Conservation (phyloP, 768 basidiomycete species). For the Mycena albidolilacea region DNA sequence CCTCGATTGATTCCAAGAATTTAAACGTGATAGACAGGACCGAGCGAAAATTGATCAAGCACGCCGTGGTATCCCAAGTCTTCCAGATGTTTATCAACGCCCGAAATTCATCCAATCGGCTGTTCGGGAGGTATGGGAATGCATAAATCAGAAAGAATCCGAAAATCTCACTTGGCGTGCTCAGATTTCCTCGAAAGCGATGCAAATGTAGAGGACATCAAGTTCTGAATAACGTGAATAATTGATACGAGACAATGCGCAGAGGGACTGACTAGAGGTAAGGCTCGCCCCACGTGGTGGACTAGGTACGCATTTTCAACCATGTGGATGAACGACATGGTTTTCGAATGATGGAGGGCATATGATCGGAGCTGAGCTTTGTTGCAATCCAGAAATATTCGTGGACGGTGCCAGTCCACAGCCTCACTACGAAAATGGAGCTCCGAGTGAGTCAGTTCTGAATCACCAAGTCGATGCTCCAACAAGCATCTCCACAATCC, state of each 20-base stretch:
- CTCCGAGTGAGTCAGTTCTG: slow-evolving; percentile 16
- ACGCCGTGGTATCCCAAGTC: slow-evolving; percentile 24
- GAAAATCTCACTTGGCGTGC: background rate
- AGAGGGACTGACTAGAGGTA: slow-evolving; percentile 24
- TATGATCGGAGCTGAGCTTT: slow-evolving; percentile 14
- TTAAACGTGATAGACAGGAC: slow-evolving; percentile 12
- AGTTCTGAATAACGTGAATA: slow-evolving; percentile 7
- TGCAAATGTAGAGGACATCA: slow-evolving; percentile 20
- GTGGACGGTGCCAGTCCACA: slow-evolving; percentile 27
- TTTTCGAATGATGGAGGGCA: slow-evolving; percentile 3
- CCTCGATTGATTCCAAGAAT: slow-evolving; percentile 23
- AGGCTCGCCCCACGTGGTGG: slow-evolving; percentile 4
- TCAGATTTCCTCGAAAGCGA: slow-evolving; percentile 5
- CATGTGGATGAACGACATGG: slow-evolving; percentile 7
- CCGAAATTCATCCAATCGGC: slow-evolving; percentile 18
- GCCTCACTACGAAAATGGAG: slow-evolving; percentile 21
- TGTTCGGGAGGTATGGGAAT: slow-evolving; percentile 1
- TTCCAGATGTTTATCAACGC: slow-evolving; percentile 15
- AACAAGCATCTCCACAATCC: slow-evolving; percentile 18
- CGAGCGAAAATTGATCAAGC: slow-evolving; percentile 23
- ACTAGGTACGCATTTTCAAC: slow-evolving; percentile 24
- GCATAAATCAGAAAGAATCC: background rate
- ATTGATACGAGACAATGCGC: slow-evolving; percentile 5
- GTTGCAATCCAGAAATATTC: slow-evolving; percentile 15
- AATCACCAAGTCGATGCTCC: background rate